These are phyloP conservation scores for Zygnema cylindricum DNA, from an alignment of 139 green algal genomes.

Conservation along the genomic window DNA sequence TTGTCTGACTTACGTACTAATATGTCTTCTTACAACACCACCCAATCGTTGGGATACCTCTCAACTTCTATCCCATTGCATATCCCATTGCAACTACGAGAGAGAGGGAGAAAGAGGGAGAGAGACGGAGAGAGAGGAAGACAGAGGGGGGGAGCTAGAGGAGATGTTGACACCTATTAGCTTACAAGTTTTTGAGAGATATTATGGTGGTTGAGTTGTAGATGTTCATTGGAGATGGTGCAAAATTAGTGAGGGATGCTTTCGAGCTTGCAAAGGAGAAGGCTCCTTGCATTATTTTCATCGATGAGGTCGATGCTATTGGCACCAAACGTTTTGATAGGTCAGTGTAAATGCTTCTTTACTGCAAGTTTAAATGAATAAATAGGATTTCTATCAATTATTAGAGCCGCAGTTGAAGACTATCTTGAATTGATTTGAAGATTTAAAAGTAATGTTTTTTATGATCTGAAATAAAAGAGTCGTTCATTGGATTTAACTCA, in stretches of 20 bases:
- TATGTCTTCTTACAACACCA: too few relatives aligned
- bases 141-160: too few relatives aligned
- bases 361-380: constrained; percentile 6
- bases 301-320: constrained; percentile 95
- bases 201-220: constrained; percentile 1
- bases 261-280: constrained; percentile 99
- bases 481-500: background rate
- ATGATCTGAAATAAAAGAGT: background rate
- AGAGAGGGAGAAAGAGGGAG: too few relatives aligned
- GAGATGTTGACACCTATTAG: too few relatives aligned
- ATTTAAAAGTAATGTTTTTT: background rate
- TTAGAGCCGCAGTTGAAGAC: background rate
- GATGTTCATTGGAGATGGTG: constrained; percentile 99
- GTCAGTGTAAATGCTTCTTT: constrained; percentile 36
- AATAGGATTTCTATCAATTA: constrained; percentile 1
- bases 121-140: too few relatives aligned
- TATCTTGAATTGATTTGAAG: background rate
- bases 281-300: constrained; percentile 98
- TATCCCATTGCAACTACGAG: too few relatives aligned
- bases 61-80: too few relatives aligned
- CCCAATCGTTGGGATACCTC: too few relatives aligned
- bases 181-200: too few relatives aligned
- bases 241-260: constrained; percentile 97
- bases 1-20: too few relatives aligned
- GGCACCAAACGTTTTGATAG: constrained; percentile 94